Evolutionary conservation across 2,329 filamentous ascomycete genomes (phyloP).

Genomic region (Colletotrichum lini): DNA sequence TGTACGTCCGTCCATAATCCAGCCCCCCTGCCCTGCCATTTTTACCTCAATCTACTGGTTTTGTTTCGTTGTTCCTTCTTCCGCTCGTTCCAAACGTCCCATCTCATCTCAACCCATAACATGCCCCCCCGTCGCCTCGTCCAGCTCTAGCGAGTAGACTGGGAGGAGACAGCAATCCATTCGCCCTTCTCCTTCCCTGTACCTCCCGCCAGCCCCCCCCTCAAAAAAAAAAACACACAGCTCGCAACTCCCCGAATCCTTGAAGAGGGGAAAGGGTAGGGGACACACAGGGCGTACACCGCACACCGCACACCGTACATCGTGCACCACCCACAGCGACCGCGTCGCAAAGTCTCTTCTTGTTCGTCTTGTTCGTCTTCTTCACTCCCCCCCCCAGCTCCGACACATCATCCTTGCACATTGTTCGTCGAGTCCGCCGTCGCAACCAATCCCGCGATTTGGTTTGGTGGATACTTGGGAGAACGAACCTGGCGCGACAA

Average conservation of each 20-base stretch:
- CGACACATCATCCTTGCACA: conserved; percentile 36
- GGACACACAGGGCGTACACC: conserved; percentile 14
- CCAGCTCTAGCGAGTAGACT: conserved; percentile 26
- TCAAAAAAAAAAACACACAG: neutral
- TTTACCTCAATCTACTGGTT: conserved; percentile 13
- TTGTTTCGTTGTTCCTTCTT: conserved; percentile 16
- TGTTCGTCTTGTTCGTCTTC: too few relatives aligned
- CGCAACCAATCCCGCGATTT: conserved; percentile 20
- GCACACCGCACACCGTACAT: conserved; percentile 26
- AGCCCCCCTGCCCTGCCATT: conserved; percentile 12
- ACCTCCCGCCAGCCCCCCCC: neutral
- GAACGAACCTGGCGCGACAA: conserved; percentile 14
- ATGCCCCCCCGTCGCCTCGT: conserved; percentile 35
- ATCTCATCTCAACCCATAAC: conserved; percentile 28
- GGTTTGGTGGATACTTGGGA: neutral
- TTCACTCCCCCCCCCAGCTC: conserved; percentile 5
- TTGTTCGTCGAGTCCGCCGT: conserved; percentile 15
- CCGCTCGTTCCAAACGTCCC: conserved; percentile 14
- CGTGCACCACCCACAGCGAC: conserved; percentile 24
- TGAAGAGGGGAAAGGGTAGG: conserved; percentile 1
- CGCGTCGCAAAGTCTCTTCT: conserved; percentile 34
- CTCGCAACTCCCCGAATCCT: conserved; percentile 1
- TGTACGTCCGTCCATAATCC: neutral
- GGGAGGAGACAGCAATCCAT: conserved; percentile 13
- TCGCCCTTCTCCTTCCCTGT: neutral